Evolutionary conservation across 306 rosid species (phyloP), one percentile per base, ranked within the genome.

Genomic region (Cicer chorassanicum): DNA sequence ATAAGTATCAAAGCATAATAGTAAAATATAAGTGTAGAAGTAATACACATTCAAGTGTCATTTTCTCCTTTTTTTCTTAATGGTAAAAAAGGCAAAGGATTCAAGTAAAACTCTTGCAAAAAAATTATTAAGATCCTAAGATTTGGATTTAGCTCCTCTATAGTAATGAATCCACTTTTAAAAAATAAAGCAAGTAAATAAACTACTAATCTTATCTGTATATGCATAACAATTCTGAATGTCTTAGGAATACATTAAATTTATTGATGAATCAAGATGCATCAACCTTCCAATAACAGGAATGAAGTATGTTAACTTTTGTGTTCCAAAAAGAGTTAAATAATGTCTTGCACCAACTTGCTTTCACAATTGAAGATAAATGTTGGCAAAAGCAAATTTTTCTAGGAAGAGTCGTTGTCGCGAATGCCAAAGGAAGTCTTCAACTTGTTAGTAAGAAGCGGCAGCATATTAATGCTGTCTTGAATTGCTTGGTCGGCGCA

Each of bases 401-500:
- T 15, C 82, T 72, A 81, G 7, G 10, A 55, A 41, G 74, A n/a
- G 15, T 5, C 53, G 49, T 74, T 74, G 68, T 75, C 78, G 0
- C 38, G 59, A 65, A 87, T 78, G 12, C 79, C 85, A 70, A 94
- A 79, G 67, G 97, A 74, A 44, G 89, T 73, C 80, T 85, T 90
- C 84, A 94, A 85, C 78, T 75, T 86, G 18, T 82, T 80, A 46
- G 93, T 74, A 56, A 92, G 82, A 79, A 77, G 88, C 7, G 99
- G 96, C 64, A 91, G 80, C 46, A 83, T 74, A 21, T 83, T 83
- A 82, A 90, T 84, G 78, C 88, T 73, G 13, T 94, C 96, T 68
- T 88, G 90, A 80, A 90, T 94, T 54, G 93, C 74, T 51, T 82
- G 86, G 38, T 94, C 93, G 40, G 93, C 93, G 54, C 97, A 94